Conservation (phyloP, 495 filamentous ascomycete species). For the Penicillium maclennaniae region DNA sequence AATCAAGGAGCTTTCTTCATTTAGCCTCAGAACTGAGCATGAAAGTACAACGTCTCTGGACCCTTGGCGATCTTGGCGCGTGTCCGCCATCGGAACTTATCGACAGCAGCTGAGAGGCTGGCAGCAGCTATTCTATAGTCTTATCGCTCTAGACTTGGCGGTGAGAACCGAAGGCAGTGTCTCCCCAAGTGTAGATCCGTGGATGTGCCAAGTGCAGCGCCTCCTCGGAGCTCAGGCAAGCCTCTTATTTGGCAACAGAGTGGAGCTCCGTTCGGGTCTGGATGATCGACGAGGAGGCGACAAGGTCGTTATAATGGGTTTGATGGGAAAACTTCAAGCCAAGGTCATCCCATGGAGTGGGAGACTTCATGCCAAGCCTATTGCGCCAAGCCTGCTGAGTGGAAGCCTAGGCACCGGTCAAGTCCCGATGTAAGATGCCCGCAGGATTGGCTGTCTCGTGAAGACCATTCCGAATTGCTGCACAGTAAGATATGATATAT, state of each 20-base stretch:
- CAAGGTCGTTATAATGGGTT: neutral
- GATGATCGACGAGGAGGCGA: constrained; percentile 2
- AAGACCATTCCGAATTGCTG: neutral
- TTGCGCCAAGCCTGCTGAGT: too few species aligned
- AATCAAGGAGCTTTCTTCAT: neutral
- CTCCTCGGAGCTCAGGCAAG: neutral
- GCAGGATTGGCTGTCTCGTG: neutral
- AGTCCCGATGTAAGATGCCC: neutral
- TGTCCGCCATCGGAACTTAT: constrained; percentile 6
- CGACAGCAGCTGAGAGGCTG: constrained; percentile 5
- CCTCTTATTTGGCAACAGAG: neutral
- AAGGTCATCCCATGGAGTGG: neutral
- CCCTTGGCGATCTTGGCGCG: constrained; percentile 7
- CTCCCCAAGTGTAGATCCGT: constrained; percentile 3
- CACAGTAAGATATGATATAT: too few species aligned
- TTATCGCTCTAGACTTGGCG: neutral
- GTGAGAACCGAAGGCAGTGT: neutral
- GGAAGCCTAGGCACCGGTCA: neutral
- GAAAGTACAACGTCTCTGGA: neutral
- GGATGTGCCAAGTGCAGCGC: constrained; percentile 5
- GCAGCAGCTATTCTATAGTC: neutral
- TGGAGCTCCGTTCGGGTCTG: neutral
- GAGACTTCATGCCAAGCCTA: too few species aligned
- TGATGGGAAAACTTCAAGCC: constrained; percentile 1
- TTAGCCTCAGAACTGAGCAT: neutral